Evolutionary conservation across 148 eudicot species (phyloP).

Genomic region (Camellia sinensis): DNA sequence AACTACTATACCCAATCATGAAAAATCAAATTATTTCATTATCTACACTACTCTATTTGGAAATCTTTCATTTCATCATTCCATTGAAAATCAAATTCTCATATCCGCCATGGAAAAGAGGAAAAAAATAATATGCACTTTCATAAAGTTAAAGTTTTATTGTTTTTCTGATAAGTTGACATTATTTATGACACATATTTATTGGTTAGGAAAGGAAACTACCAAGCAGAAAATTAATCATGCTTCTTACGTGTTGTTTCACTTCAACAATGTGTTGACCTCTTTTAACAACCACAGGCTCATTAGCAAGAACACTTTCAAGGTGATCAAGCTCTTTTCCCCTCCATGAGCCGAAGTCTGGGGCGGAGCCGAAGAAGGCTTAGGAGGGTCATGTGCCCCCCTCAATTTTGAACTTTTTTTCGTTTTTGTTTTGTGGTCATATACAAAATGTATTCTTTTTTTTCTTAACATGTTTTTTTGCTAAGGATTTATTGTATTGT

Average conservation of each 20-base stretch:
- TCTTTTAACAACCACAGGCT: conserved; percentile 75
- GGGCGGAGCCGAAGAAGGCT: conserved; percentile 72
- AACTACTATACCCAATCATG: neutral
- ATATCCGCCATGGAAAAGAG: too few species aligned
- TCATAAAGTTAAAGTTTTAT: neutral
- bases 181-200: neutral
- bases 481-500: too few species aligned
- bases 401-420: too few species aligned
- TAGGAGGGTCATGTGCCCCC: too few species aligned
- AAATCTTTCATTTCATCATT: neutral
- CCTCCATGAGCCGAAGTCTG: conserved; percentile 71
- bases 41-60: neutral
- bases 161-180: neutral
- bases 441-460: too few species aligned
- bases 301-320: conserved; percentile 82
- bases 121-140: neutral
- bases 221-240: neutral
- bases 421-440: too few species aligned
- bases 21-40: neutral
- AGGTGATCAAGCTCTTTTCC: conserved; percentile 85
- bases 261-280: conserved; percentile 84
- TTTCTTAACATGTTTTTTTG: too few species aligned
- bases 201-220: neutral
- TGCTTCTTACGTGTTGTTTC: conserved; percentile 67
- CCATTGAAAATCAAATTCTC: neutral